Evolutionary conservation across 139 green algal species (phyloP).

Genomic region (Chlamydomonas schloesseri): DNA sequence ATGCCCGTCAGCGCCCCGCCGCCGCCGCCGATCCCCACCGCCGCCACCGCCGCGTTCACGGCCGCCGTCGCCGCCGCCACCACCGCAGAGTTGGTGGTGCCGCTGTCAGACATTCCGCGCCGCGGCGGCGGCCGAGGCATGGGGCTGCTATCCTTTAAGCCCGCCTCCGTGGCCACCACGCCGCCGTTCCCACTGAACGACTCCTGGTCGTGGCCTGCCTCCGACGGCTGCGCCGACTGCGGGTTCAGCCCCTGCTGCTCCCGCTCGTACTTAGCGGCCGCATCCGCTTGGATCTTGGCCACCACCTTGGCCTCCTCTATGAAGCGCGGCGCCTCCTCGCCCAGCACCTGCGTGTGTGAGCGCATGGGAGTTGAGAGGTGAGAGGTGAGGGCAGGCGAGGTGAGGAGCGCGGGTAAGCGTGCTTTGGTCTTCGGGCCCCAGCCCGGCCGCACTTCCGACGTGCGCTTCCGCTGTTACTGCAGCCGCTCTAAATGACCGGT

Average conservation of each 20-base stretch:
- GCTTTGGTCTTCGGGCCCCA: no score
- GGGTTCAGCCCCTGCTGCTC: not conserved
- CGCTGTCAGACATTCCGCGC: slow-evolving; percentile 31
- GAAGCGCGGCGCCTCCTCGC: slow-evolving; percentile 21
- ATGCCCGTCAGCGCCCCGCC: not conserved
- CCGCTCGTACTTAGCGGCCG: not conserved
- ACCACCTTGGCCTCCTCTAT: slow-evolving; percentile 17
- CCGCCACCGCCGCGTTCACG: not conserved
- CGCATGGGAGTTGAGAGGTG: no score
- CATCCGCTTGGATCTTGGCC: slow-evolving; percentile 10
- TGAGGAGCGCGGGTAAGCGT: no score
- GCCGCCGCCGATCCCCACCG: not conserved
- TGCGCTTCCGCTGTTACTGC: no score
- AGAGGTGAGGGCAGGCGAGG: no score
- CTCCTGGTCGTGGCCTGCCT: not conserved
- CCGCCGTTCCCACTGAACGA: not conserved
- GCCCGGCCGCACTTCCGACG: no score
- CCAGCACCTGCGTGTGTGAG: slow-evolving; percentile 25
- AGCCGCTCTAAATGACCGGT: no score
- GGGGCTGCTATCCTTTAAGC: not conserved
- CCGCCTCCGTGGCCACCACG: not conserved
- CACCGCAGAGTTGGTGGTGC: not conserved
- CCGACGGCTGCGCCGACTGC: not conserved
- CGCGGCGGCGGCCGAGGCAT: not conserved
- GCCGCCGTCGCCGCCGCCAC: not conserved